Percentiles rank a stretch among this genome's conserved stretches.
Evolutionary conservation across 805 yeast species (phyloP).

Genomic region (Maudiozyma pseudohumilis): DNA sequence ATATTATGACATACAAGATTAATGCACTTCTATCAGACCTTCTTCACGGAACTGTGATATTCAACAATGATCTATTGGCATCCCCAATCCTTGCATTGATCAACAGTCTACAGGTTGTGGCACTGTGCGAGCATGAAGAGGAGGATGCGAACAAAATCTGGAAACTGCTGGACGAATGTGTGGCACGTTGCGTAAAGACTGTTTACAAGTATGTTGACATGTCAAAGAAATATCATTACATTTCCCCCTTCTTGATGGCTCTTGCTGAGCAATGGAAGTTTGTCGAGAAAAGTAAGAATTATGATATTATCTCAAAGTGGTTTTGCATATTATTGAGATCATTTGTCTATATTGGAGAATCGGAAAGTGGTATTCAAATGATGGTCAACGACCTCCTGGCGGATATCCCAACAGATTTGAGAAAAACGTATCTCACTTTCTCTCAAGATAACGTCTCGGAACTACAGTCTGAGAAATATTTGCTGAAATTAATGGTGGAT

Average conservation of each 20-base stretch:
- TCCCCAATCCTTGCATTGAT: slow-evolving; percentile 50
- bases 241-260: slow-evolving; percentile 51
- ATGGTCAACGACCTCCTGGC: slow-evolving; percentile 6
- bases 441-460: slow-evolving; percentile 12
- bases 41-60: slow-evolving; percentile 42
- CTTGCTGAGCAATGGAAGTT: slow-evolving; percentile 63
- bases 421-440: slow-evolving; percentile 15
- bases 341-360: slow-evolving; percentile 51
- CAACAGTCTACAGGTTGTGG: slow-evolving; percentile 34
- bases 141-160: slow-evolving; percentile 35
- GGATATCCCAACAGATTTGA: slow-evolving; percentile 7
- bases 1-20: slow-evolving; percentile 34
- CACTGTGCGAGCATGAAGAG: slow-evolving; percentile 4
- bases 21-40: slow-evolving; percentile 40
- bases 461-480: slow-evolving; percentile 10
- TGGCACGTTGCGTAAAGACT: slow-evolving; percentile 56
- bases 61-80: slow-evolving; percentile 38
- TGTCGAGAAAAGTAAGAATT: slow-evolving; percentile 24
- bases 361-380: slow-evolving; percentile 19
- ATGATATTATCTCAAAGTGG: slow-evolving; percentile 36
- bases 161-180: slow-evolving; percentile 63
- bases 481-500: slow-evolving; percentile 12
- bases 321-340: slow-evolving; percentile 38
- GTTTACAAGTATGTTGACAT: slow-evolving; percentile 81
- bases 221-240: slow-evolving; percentile 26